phyloP scores from a whole-genome alignment of 768 basidiomycete genomes.

The Mycena chlorophos region DNA sequence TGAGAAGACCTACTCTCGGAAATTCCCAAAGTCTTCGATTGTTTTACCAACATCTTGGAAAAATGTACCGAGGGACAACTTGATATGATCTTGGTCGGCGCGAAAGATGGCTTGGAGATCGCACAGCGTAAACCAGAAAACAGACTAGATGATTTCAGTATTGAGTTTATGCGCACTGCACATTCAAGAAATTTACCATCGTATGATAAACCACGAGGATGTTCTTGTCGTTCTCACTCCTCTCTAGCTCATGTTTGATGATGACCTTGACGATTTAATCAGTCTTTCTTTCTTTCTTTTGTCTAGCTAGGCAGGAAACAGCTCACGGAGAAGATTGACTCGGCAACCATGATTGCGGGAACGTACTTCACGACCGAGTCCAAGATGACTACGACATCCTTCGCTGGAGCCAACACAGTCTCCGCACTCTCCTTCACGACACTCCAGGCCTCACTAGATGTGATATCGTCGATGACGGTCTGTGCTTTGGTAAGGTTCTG shows the following conservation, averaged over 20 bases:
- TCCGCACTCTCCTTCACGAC: slow-evolving; percentile 18
- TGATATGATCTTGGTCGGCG: slow-evolving; percentile 13
- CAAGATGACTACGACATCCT: slow-evolving; percentile 22
- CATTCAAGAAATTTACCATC: too few species aligned
- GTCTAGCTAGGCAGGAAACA: neutral
- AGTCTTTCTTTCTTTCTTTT: neutral
- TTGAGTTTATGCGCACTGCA: neutral
- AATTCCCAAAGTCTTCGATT: slow-evolving; percentile 24
- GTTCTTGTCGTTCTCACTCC: slow-evolving; percentile 26
- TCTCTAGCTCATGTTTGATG: slow-evolving; percentile 22
- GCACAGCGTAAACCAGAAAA: slow-evolving; percentile 21
- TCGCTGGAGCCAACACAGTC: slow-evolving; percentile 23
- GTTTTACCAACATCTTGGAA: slow-evolving; percentile 12
- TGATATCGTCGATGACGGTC: slow-evolving; percentile 12
- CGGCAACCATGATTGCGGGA: slow-evolving; percentile 19
- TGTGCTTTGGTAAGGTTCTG: slow-evolving; percentile 21
- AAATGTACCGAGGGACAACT: slow-evolving; percentile 8
- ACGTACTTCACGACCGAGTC: slow-evolving; percentile 22
- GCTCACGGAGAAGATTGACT: slow-evolving; percentile 15
- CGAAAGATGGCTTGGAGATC: slow-evolving; percentile 22
- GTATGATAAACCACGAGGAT: slow-evolving; percentile 24
- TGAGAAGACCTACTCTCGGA: slow-evolving; percentile 21
- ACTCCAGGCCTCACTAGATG: slow-evolving; percentile 15
- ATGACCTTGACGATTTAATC: slow-evolving; percentile 19
- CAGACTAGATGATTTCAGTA: slow-evolving; percentile 1